Percentiles rank a stretch among this genome's conserved stretches.
Conservation (phyloP, 2,329 filamentous ascomycete genomes). For the Trichoderma sp. region DNA sequence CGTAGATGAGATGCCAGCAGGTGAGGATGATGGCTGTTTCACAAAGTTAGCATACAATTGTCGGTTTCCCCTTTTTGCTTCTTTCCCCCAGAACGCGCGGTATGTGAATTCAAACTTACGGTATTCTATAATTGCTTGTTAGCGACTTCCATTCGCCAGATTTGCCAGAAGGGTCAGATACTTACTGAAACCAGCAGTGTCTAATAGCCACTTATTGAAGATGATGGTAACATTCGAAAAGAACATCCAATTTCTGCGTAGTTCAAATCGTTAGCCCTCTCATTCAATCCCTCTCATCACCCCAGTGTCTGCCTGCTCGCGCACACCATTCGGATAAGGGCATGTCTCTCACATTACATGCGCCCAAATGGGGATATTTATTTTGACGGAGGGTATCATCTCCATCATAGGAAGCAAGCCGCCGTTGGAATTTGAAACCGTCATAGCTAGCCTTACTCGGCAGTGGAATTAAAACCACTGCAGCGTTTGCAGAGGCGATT, state of each 20-base stretch:
- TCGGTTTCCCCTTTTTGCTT: neutral
- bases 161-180: constrained; percentile 27
- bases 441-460: constrained; percentile 1
- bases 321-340: neutral
- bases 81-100: neutral
- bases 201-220: constrained; percentile 90
- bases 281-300: neutral
- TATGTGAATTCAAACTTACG: constrained; percentile 27
- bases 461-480: neutral
- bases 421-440: neutral
- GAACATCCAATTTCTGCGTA: constrained; percentile 70
- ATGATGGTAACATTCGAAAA: constrained; percentile 83
- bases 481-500: neutral
- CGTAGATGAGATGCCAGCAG: constrained; percentile 69
- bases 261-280: neutral
- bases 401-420: constrained; percentile 19
- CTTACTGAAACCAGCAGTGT: constrained; percentile 73
- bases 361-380: constrained; percentile 6
- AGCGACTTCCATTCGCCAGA: neutral
- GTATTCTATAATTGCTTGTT: constrained; percentile 27
- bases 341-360: constrained; percentile 18
- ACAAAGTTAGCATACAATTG: neutral
- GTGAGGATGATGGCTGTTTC: constrained; percentile 57
- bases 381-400: neutral
- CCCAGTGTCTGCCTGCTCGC: neutral